phyloP scores from a whole-genome alignment of 2,329 filamentous ascomycete species.

The Amylocarpus encephaloides region DNA sequence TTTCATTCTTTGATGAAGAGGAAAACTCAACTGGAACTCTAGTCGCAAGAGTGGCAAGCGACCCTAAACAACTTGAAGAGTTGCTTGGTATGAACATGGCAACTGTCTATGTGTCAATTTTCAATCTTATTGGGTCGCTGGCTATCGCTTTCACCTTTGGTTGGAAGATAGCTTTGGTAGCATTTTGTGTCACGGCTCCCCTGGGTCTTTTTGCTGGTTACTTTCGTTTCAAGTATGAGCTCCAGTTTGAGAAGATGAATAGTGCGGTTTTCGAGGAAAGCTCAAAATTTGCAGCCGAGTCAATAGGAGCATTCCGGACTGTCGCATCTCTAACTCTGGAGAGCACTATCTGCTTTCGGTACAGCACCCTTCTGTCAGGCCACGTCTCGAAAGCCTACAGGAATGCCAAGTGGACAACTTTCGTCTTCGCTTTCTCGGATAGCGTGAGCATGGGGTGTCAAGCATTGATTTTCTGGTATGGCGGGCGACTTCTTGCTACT shows the following conservation, averaged over 20 bases:
- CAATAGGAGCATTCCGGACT: slow-evolving; percentile 54
- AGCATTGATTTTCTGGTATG: slow-evolving; percentile 52
- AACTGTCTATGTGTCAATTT: slow-evolving; percentile 54
- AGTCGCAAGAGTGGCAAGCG: slow-evolving; percentile 38
- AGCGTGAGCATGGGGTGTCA: slow-evolving; percentile 50
- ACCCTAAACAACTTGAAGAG: slow-evolving; percentile 43
- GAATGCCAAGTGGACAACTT: slow-evolving; percentile 41
- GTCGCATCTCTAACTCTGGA: slow-evolving; percentile 57
- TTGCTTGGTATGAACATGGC: slow-evolving; percentile 41
- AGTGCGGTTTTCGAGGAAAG: slow-evolving; percentile 51
- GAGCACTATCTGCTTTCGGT: slow-evolving; percentile 46
- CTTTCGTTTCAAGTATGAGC: slow-evolving; percentile 43
- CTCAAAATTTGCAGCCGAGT: slow-evolving; percentile 55
- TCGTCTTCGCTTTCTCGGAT: slow-evolving; percentile 49
- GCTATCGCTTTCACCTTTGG: slow-evolving; percentile 63
- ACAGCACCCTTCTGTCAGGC: slow-evolving; percentile 39
- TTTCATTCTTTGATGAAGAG: slow-evolving; percentile 36
- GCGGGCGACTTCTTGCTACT: slow-evolving; percentile 33
- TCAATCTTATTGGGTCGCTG: slow-evolving; percentile 58
- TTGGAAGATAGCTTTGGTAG: slow-evolving; percentile 68
- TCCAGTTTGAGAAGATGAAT: slow-evolving; percentile 48
- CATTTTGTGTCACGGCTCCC: slow-evolving; percentile 51
- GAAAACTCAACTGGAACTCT: slow-evolving; percentile 41
- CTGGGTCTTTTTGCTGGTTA: slow-evolving; percentile 41
- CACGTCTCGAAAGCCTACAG: slow-evolving; percentile 44